phyloP scores from a whole-genome alignment of 2,329 filamentous ascomycete genomes.

The Colletotrichum magnum region DNA sequence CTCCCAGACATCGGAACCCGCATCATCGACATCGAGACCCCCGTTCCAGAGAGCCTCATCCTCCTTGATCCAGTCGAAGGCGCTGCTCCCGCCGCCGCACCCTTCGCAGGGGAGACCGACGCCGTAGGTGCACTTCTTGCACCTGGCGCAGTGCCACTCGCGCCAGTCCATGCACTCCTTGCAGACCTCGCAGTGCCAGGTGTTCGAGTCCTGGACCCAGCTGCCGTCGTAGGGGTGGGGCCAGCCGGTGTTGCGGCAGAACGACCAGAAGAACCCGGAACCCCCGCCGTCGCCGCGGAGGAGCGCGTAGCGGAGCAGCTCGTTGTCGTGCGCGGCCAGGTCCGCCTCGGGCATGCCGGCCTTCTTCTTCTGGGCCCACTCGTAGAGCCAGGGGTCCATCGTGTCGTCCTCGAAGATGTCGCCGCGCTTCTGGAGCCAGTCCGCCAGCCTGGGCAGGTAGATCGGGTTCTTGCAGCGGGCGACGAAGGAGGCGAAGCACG shows the following conservation, averaged over 20 bases:
- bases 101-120: not conserved
- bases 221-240: not conserved
- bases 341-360: not conserved
- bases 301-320: not conserved
- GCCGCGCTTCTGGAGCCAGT: not conserved
- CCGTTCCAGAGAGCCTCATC: no score
- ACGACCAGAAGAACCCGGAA: not conserved
- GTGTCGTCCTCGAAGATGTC: not conserved
- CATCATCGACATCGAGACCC: no score
- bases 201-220: not conserved
- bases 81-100: not conserved
- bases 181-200: not conserved
- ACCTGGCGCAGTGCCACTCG: not conserved
- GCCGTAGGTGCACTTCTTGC: not conserved
- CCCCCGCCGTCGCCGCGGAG: not conserved
- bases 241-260: not conserved
- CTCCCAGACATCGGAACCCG: no score
- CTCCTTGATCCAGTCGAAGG: not conserved
- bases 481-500: not conserved
- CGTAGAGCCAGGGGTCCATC: not conserved
- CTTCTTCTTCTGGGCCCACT: not conserved
- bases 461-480: not conserved
- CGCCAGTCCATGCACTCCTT: not conserved
- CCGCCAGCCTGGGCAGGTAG: not conserved
- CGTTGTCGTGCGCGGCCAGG: not conserved